Percentiles rank a stretch among this genome's conserved stretches.
Evolutionary conservation across 108 stramenopile genomes (phyloP).

Genomic region (Nitzschia sp.): DNA sequence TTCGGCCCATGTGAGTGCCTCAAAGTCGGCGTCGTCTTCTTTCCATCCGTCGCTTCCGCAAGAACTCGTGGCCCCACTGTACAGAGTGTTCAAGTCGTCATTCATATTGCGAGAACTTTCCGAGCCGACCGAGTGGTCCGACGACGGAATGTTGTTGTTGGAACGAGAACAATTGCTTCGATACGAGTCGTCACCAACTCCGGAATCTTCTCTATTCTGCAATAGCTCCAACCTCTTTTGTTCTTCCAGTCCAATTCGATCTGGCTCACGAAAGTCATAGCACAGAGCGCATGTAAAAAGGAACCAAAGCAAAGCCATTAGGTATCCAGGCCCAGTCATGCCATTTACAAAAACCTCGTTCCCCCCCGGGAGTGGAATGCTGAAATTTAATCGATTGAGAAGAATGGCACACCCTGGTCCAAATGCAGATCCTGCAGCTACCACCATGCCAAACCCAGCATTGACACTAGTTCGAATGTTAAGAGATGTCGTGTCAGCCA

Average conservation of each 20-base stretch:
- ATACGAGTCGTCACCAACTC: background rate
- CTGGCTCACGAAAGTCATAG: conserved; percentile 56
- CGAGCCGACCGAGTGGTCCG: conserved; percentile 2
- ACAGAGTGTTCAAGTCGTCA: conserved; percentile 26
- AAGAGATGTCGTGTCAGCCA: conserved; percentile 82
- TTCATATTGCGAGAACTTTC: background rate
- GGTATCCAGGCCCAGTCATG: conserved; percentile 79
- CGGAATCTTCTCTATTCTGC: background rate
- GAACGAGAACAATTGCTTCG: background rate
- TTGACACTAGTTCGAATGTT: conserved; percentile 76
- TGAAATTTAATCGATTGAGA: conserved; percentile 54
- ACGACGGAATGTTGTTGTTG: background rate
- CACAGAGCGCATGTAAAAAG: conserved; percentile 47
- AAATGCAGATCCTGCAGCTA: conserved; percentile 80
- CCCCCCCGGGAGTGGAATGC: conserved; percentile 41
- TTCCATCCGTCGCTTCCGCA: background rate
- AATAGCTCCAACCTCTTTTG: conserved; percentile 47
- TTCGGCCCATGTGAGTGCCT: background rate
- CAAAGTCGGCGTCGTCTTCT: background rate
- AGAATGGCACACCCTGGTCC: conserved; percentile 83
- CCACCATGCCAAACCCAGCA: conserved; percentile 78
- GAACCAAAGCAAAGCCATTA: conserved; percentile 81
- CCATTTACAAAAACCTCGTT: conserved; percentile 57
- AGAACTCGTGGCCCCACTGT: conserved; percentile 25
- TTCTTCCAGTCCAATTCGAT: conserved; percentile 62